These are phyloP conservation scores for Globisporangium apiculatum DNA, from an alignment of 352 stramenopile genomes.

Conservation along the genomic window DNA sequence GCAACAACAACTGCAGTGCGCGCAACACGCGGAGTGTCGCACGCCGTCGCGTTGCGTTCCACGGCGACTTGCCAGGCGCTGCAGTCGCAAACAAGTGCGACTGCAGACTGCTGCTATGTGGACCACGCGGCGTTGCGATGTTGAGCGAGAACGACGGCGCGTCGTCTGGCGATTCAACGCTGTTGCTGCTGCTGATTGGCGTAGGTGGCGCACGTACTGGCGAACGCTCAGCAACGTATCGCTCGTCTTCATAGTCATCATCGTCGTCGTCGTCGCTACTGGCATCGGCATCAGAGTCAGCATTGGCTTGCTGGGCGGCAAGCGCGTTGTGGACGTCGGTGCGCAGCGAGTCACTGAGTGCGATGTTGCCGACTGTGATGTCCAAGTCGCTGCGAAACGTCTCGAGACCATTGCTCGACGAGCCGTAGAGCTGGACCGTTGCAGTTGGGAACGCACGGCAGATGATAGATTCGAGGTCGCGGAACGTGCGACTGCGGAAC, in stretches of 20 bases:
- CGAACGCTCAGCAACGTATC: neutral
- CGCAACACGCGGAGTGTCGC: conserved; percentile 49
- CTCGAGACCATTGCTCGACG: conserved; percentile 58
- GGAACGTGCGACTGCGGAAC: conserved; percentile 30
- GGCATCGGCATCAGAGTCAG: conserved; percentile 9
- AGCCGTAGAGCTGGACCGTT: conserved; percentile 57
- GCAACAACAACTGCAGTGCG: conserved; percentile 46
- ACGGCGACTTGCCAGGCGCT: conserved; percentile 55
- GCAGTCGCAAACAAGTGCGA: too few species aligned
- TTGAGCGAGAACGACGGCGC: conserved; percentile 62
- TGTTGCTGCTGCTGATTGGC: neutral
- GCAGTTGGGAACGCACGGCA: conserved; percentile 28
- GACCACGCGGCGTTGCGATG: conserved; percentile 27
- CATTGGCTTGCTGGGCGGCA: neutral
- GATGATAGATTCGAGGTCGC: conserved; percentile 40
- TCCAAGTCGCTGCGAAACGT: conserved; percentile 75
- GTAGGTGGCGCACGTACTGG: neutral
- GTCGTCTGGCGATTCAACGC: conserved; percentile 15
- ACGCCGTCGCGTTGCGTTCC: conserved; percentile 57
- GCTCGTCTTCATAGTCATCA: conserved; percentile 12
- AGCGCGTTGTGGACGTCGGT: conserved; percentile 7
- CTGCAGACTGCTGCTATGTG: neutral
- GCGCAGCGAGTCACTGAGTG: conserved; percentile 16
- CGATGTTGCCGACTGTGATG: conserved; percentile 57
- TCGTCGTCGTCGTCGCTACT: conserved; percentile 11